Evolutionary conservation across 768 basidiomycete species (phyloP).

Genomic region (Lentinula guzmanii): DNA sequence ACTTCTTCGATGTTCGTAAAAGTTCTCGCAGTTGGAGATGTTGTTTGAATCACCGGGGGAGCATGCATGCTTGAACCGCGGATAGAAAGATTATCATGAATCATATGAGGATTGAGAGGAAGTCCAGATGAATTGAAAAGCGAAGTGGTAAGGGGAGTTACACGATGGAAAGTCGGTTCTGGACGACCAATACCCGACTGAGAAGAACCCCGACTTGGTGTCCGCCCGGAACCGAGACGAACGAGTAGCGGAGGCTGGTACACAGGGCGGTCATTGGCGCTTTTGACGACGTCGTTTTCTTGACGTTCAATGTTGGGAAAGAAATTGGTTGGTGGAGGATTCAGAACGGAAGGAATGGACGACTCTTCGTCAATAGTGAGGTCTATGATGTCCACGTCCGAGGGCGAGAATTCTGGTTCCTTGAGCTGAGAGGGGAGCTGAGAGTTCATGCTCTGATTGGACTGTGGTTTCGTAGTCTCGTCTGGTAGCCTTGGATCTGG

Average conservation of each 20-base stretch:
- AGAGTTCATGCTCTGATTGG: not conserved
- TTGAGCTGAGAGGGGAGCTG: not conserved
- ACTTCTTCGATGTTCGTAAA: not conserved
- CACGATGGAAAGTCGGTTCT: not conserved
- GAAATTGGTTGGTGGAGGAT: no score
- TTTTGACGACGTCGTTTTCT: not conserved
- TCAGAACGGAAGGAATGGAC: not conserved
- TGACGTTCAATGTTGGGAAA: not conserved
- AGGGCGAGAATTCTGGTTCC: not conserved
- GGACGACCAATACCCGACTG: not conserved
- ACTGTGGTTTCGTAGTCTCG: not conserved
- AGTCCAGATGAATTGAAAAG: not conserved
- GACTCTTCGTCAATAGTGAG: not conserved
- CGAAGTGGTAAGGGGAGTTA: not conserved
- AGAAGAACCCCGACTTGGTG: not conserved
- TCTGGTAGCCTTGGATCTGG: not conserved
- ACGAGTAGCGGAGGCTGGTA: not conserved
- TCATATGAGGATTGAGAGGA: not conserved
- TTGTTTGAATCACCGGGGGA: not conserved
- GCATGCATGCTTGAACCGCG: not conserved
- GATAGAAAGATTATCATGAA: not conserved
- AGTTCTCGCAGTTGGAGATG: not conserved
- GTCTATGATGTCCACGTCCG: not conserved
- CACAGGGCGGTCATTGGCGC: no score
- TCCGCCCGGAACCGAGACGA: not conserved